Conservation (phyloP, 2,329 filamentous ascomycete genomes). For the Fusarium sp. region DNA sequence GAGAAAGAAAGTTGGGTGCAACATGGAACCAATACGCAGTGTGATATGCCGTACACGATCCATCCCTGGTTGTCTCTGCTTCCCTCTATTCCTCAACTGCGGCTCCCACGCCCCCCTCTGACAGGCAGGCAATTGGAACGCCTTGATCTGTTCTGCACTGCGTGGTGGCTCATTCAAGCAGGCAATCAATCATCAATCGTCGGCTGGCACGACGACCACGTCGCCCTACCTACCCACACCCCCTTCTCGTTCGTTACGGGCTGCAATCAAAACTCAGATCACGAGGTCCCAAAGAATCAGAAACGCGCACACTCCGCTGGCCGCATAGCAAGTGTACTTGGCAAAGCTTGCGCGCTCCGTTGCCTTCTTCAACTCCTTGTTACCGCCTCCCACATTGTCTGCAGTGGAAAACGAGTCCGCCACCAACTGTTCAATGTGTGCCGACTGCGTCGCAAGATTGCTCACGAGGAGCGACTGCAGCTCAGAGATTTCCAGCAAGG, state of each 20-base stretch:
- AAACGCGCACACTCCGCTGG: slow-evolving; percentile 75
- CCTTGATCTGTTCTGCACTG: not conserved
- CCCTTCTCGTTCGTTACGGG: not conserved
- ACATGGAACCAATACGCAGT: slow-evolving; percentile 10
- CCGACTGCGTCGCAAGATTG: slow-evolving; percentile 84
- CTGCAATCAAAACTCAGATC: slow-evolving; percentile 45
- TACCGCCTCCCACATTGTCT: slow-evolving; percentile 87
- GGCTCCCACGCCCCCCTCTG: slow-evolving; percentile 9
- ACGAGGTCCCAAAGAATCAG: slow-evolving; percentile 81
- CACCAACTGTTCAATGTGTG: slow-evolving; percentile 88
- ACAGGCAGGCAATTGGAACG: not conserved
- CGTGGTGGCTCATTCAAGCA: not conserved
- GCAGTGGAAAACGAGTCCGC: slow-evolving; percentile 81
- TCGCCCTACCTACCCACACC: slow-evolving; percentile 3
- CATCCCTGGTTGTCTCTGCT: not conserved
- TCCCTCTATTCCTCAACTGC: not conserved
- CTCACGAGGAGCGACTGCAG: slow-evolving; percentile 87
- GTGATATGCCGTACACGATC: slow-evolving; percentile 5
- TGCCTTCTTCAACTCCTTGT: slow-evolving; percentile 88
- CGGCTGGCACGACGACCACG: not conserved
- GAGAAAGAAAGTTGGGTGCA: not conserved
- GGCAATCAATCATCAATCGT: slow-evolving; percentile 1
- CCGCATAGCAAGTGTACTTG: slow-evolving; percentile 81
- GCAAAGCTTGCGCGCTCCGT: slow-evolving; percentile 74
- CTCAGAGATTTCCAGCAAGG: slow-evolving; percentile 89